Evolutionary conservation across 352 stramenopile genomes (phyloP).

Genomic region (Pythium sukuiense): DNA sequence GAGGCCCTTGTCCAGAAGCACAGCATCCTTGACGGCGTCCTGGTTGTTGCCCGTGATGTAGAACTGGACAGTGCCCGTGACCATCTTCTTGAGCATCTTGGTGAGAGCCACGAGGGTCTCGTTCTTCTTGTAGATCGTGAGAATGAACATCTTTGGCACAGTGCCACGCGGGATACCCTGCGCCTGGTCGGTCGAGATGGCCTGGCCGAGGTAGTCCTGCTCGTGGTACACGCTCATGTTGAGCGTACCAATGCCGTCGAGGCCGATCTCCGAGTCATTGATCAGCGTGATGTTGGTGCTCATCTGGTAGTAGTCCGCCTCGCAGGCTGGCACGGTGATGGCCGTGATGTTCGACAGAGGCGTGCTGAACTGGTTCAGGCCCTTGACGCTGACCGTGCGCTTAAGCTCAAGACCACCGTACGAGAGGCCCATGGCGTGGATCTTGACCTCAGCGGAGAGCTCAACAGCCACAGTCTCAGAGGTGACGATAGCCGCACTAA

Average conservation of each 20-base stretch:
- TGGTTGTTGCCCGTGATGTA: slow-evolving; percentile 51
- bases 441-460: slow-evolving; percentile 39
- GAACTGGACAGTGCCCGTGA: slow-evolving; percentile 38
- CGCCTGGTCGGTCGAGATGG: slow-evolving; percentile 24
- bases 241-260: slow-evolving; percentile 57
- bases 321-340: slow-evolving; percentile 47
- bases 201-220: slow-evolving; percentile 61
- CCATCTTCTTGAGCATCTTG: slow-evolving; percentile 57
- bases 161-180: slow-evolving; percentile 19
- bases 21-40: slow-evolving; percentile 18
- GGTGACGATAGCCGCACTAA: slow-evolving; percentile 43
- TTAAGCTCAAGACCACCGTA: slow-evolving; percentile 48
- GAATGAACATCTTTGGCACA: slow-evolving; percentile 18
- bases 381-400: slow-evolving; percentile 39
- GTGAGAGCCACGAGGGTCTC: not conserved
- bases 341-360: slow-evolving; percentile 45
- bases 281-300: slow-evolving; percentile 62
- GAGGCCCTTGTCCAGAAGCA: slow-evolving; percentile 16
- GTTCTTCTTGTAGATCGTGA: slow-evolving; percentile 24
- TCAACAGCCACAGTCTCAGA: slow-evolving; percentile 38
- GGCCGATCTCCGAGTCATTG: slow-evolving; percentile 45
- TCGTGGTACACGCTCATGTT: slow-evolving; percentile 72
- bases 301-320: slow-evolving; percentile 42
- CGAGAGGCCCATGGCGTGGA: slow-evolving; percentile 50
- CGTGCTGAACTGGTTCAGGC: slow-evolving; percentile 58